Evolutionary conservation across 768 basidiomycete species (phyloP).

Genomic region (Suillus cothurnatus): DNA sequence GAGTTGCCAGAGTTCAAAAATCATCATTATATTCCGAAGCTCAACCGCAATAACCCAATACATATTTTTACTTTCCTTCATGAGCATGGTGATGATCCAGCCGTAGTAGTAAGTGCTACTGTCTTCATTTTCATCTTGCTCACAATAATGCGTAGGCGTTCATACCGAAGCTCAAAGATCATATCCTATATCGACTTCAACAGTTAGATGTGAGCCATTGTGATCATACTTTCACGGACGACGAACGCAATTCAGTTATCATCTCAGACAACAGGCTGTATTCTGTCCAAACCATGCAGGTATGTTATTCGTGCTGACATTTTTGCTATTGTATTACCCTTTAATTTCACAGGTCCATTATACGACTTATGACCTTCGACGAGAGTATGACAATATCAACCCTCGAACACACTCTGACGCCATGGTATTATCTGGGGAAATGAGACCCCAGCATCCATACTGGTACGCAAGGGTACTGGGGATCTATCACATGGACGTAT

Average conservation of each 20-base stretch:
- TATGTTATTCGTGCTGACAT: background rate
- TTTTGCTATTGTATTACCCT: too few species aligned
- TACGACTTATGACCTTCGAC: slow-evolving; percentile 22
- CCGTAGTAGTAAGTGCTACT: background rate
- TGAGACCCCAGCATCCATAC: slow-evolving; percentile 30
- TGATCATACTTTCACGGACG: background rate
- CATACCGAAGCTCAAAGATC: background rate
- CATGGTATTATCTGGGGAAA: slow-evolving; percentile 30
- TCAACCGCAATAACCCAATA: background rate
- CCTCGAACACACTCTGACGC: slow-evolving; percentile 36
- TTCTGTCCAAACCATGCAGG: background rate
- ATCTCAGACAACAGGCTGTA: background rate
- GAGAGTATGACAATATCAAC: slow-evolving; percentile 19
- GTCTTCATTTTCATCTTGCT: background rate
- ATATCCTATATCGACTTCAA: background rate
- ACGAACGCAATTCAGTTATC: background rate
- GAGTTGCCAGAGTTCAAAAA: background rate
- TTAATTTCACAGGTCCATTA: slow-evolving; percentile 4
- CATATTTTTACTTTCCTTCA: background rate
- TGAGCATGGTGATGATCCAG: background rate
- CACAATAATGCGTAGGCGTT: background rate
- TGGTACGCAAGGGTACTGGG: slow-evolving; percentile 40
- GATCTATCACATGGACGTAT: slow-evolving; percentile 30
- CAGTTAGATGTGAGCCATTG: background rate
- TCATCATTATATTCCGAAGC: background rate